phyloP scores from a whole-genome alignment of 306 rosid species.

The Adenanthera pavonina region DNA sequence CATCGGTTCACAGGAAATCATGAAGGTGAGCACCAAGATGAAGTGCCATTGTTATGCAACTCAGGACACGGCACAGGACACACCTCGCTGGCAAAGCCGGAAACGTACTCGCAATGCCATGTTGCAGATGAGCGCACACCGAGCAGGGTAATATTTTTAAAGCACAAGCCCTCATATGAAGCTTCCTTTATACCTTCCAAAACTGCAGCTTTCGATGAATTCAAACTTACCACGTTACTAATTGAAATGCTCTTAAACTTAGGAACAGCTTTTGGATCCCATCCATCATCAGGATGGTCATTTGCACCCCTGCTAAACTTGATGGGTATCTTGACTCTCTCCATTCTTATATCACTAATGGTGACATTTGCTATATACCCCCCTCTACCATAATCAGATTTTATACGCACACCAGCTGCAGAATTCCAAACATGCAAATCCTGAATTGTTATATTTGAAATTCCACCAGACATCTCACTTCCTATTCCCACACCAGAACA shows the following conservation, averaged over 20 bases:
- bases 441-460: slow-evolving; percentile 74
- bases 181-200: slow-evolving; percentile 73
- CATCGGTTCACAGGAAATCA: slow-evolving; percentile 20
- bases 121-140: slow-evolving; percentile 55
- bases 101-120: slow-evolving; percentile 82
- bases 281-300: slow-evolving; percentile 89
- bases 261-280: slow-evolving; percentile 94
- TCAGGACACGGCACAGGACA: slow-evolving; percentile 80
- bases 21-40: slow-evolving; percentile 51
- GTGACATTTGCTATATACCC: slow-evolving; percentile 73
- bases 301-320: slow-evolving; percentile 89
- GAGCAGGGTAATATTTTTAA: slow-evolving; percentile 67
- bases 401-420: slow-evolving; percentile 83
- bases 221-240: slow-evolving; percentile 67
- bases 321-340: slow-evolving; percentile 85
- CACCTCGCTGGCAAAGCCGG: slow-evolving; percentile 71
- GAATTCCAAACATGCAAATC: slow-evolving; percentile 89
- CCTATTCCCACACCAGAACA: slow-evolving; percentile 98
- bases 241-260: slow-evolving; percentile 63
- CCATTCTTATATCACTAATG: slow-evolving; percentile 66
- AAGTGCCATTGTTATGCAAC: slow-evolving; percentile 51
- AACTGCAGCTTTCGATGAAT: slow-evolving; percentile 77
- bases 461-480: slow-evolving; percentile 97
- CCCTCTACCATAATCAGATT: slow-evolving; percentile 90
- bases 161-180: slow-evolving; percentile 72